Evolutionary conservation across 768 basidiomycete species (phyloP), one percentile per base, ranked within the genome.

Genomic region (Pulveroboletus sp.): DNA sequence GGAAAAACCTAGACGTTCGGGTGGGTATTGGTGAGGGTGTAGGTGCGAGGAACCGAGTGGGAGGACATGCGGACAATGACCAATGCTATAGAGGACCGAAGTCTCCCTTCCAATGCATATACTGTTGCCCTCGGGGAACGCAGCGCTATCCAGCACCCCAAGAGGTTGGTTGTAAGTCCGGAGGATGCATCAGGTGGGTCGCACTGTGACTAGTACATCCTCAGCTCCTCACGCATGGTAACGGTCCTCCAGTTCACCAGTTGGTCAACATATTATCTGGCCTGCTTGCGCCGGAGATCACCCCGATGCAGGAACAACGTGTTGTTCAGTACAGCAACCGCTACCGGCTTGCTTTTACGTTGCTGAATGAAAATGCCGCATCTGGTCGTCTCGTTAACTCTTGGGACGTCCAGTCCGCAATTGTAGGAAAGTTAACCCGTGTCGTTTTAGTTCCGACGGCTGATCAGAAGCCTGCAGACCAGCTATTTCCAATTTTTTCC

Each of bases 361-460:
- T 99, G 7, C 70, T 99, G 45, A 95, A 97, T 62, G 92, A 98
- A 69, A 89, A 98, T 63, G 80, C 87, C 4, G 72, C 86, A 2
- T 75, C 77, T 11, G 86, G 86, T 6, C 74, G 72, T 18, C 72
- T 75, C 24, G 75, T 83, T 15, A 53, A 73, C 28, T 71, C 76
- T 6, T 97, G 95, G 95, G 83, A 93, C 39, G 74, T 95, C 13
- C 68, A 80, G 42, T 56, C 67, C 17, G 83, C 82, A 8, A 71
- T 96, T 10, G 57, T 70, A 27, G 73, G 93, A 93, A 54, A 58
- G 86, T 76, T 14, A 10, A 33, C 42, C 33, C 8, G 13, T 36
- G 53, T 56, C 49, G 54, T 56, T 48, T 48, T 18, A 31, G 18
- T 57, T 48, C 57, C 56, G 53, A 53, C 54, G 47, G 49, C 42